Conservation (phyloP, 306 rosid genomes). For the Betula pendula region DNA sequence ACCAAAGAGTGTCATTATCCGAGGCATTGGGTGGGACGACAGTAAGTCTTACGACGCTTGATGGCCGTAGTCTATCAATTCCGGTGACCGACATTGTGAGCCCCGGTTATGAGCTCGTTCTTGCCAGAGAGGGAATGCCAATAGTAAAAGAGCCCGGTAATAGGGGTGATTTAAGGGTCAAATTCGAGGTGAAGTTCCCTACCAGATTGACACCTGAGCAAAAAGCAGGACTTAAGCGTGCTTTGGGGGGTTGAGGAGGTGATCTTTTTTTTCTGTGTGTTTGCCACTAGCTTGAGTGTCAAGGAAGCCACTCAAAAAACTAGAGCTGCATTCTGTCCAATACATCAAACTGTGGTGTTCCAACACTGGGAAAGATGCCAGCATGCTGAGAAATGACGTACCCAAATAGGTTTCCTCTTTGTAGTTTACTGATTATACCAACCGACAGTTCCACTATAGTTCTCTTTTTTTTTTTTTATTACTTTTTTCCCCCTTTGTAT, state of each 20-base stretch:
- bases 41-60: slow-evolving; percentile 52
- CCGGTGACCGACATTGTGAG: slow-evolving; percentile 72
- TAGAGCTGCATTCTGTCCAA: not conserved
- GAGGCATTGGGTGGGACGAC: slow-evolving; percentile 91
- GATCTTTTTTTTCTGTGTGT: not conserved
- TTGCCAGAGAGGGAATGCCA: slow-evolving; percentile 90
- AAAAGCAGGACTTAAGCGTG: slow-evolving; percentile 63
- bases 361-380: not conserved
- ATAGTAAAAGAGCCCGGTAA: slow-evolving; percentile 67
- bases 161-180: slow-evolving; percentile 81
- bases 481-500: not conserved
- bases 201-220: slow-evolving; percentile 67
- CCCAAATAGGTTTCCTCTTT: not conserved
- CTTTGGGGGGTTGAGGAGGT: slow-evolving; percentile 49
- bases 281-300: slow-evolving; percentile 12
- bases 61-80: slow-evolving; percentile 48
- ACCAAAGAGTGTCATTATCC: slow-evolving; percentile 61
- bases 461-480: not conserved
- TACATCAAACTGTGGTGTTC: not conserved
- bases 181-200: slow-evolving; percentile 79
- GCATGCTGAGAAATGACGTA: not conserved
- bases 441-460: not conserved
- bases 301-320: slow-evolving; percentile 13
- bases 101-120: slow-evolving; percentile 72
- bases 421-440: slow-evolving; percentile 1